Evolutionary conservation across 768 basidiomycete genomes (phyloP), one percentile per base, ranked within the genome.

Genomic region (Asterophora parasitica): DNA sequence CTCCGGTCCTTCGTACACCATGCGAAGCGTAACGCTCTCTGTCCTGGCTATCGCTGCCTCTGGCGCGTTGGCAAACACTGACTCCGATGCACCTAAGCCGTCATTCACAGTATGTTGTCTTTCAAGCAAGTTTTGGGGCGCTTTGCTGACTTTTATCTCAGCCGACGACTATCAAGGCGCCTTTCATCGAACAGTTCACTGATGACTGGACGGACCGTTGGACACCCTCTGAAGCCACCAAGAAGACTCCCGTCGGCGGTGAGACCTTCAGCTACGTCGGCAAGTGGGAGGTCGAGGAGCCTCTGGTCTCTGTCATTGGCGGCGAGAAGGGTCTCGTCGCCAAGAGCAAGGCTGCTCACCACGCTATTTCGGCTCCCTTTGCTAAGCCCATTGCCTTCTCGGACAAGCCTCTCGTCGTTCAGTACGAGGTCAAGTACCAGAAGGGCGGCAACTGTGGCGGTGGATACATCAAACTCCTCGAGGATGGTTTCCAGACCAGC

Each of bases 391-490:
- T 97, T 60, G 83, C 87, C 74, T 90, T 94, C 72, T 77, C 76
- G 58, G 71, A 79, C 48, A 78, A 94, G 69, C 88, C 94, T 36
- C 76, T 98, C 37, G 93, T 98, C 55, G 86, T 98, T 15, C 93
- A 96, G 65, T 99, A 99, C 61, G 96, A 99, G 66, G 96, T 96
- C 73, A 95, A 98, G 73, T 93, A 96, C 68, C 94, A 99, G 76
- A 93, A 97, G 70, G 94, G 95, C 35, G 91, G 96, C 40, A 96
- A 96, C 71, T 98, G 96, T 60, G 96, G 96, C 68, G 96, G 96
- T 74, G 96, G 96, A 32, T 99, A 99, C 72, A 72, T 98, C 73
- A 99, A 98, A 71, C 83, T 98, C 48, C 81, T 99, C 36, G 85
- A 88, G 63, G 85, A 92, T 59, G 92, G 92, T 50, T 93, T 93